Conservation (phyloP, 2,329 filamentous ascomycete genomes). For the Seiridium cupressi region DNA sequence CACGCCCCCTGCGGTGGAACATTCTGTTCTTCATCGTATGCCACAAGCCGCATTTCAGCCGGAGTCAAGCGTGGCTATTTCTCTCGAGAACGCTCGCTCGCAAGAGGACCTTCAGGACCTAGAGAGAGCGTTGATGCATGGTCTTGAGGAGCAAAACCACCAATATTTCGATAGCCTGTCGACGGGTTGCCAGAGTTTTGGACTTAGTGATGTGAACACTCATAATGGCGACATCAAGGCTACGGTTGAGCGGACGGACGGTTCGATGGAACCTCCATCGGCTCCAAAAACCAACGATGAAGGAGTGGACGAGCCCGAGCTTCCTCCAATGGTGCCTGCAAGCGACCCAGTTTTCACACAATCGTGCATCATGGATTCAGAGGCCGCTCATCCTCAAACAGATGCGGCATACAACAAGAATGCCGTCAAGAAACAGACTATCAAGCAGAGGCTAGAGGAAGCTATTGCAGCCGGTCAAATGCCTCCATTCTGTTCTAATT, state of each 20-base stretch:
- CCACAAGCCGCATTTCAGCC: neutral
- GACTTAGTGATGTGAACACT: neutral
- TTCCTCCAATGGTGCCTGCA: slow-evolving; percentile 36
- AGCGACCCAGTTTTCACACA: slow-evolving; percentile 42
- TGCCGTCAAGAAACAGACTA: slow-evolving; percentile 60
- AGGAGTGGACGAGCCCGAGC: slow-evolving; percentile 24
- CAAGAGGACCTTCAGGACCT: slow-evolving; percentile 16
- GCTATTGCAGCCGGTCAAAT: slow-evolving; percentile 77
- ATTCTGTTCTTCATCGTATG: neutral
- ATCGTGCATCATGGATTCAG: slow-evolving; percentile 29
- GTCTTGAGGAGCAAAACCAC: slow-evolving; percentile 18
- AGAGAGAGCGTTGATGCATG: slow-evolving; percentile 16
- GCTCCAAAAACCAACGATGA: slow-evolving; percentile 16
- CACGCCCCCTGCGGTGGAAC: neutral
- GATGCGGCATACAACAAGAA: slow-evolving; percentile 58
- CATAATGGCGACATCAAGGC: slow-evolving; percentile 10
- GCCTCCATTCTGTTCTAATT: slow-evolving; percentile 88
- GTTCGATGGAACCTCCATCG: slow-evolving; percentile 18
- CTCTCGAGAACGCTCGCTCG: slow-evolving; percentile 11
- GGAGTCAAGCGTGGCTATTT: neutral
- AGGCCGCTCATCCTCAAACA: slow-evolving; percentile 40
- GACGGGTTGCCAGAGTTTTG: slow-evolving; percentile 14
- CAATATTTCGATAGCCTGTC: slow-evolving; percentile 15
- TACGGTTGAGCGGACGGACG: slow-evolving; percentile 6
- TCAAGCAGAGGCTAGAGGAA: slow-evolving; percentile 56